Evolutionary conservation across 2,329 filamentous ascomycete genomes (phyloP), one percentile per base, ranked within the genome.

Genomic region (Botrytis aclada): DNA sequence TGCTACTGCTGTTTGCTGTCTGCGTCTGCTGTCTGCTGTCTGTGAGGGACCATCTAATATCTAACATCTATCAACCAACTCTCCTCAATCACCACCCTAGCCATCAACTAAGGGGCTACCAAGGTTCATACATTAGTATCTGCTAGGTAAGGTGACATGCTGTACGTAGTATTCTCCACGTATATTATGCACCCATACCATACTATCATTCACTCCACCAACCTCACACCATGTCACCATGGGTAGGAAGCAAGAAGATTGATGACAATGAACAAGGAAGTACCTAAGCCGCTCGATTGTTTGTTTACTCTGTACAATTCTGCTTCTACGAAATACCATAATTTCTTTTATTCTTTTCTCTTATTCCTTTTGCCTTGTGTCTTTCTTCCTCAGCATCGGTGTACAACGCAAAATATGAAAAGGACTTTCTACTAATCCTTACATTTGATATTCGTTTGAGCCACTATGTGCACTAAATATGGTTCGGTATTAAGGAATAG

Each of bases 51-150:
- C 25, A n/a, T 51, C 25, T 18, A 54, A 7, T 29, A 54, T n/a
- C 47, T n/a, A n/a, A 54, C 41, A 32, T 45, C 29, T 34, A 45
- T 22, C n/a, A 45, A 45, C 25, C n/a, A 54, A 54, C 47, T 45
- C n/a, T 56, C 25, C 20, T 67, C 34, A 41, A 56, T 22, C 47
- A 67, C 14, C 2, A 54, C 65, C 65, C 47, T 67, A 56, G 47
- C 34, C 65, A 39, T 12, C 65, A 56, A 67, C 65, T 65, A 65
- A 47, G 29, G 29, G 29, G 34, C 41, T 51, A 66, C 43, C 63
- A 51, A 51, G 63, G 43, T 51, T 66, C 63, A 51, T 66, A 66
- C 63, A 66, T 66, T 51, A 66, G 43, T 37, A 66, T 54, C 32
- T 66, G 32, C 64, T 66, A 66, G 25, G 32, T 22, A 51, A 54